Conservation (phyloP, 2,329 filamentous ascomycete genomes). For the Penicillium sp. region DNA sequence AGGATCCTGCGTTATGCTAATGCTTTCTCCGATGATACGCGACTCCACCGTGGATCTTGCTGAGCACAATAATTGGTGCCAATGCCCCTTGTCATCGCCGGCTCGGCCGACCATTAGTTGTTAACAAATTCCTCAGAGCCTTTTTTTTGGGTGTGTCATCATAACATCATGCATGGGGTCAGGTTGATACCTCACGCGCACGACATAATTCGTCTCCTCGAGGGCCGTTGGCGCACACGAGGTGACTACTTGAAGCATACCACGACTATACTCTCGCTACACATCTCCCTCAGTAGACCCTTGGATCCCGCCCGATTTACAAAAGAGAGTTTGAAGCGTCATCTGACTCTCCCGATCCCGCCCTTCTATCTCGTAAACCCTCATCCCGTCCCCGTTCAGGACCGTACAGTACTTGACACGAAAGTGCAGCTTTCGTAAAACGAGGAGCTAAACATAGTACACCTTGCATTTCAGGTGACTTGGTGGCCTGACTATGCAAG, state of each 20-base stretch:
- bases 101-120: conserved; percentile 5
- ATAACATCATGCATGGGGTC: conserved; percentile 8
- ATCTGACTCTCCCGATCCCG: background rate
- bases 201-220: background rate
- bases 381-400: no score
- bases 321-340: background rate
- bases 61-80: conserved; percentile 9
- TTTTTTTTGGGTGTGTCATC: conserved; percentile 9
- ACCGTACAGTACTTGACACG: background rate
- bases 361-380: background rate
- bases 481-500: conserved; percentile 26
- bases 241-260: background rate
- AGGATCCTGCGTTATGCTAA: conserved; percentile 12
- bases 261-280: conserved; percentile 8
- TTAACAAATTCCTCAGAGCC: conserved; percentile 3
- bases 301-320: background rate
- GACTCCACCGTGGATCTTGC: conserved; percentile 8
- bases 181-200: conserved; percentile 7
- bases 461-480: conserved; percentile 27
- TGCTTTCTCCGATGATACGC: conserved; percentile 3
- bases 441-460: conserved; percentile 24
- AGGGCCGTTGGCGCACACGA: conserved; percentile 6
- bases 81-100: conserved; percentile 9
- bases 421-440: background rate
- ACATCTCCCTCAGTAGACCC: conserved; percentile 1